A percentile compares a stretch with the other conserved stretches of the same genome.
phyloP scores from a whole-genome alignment of 306 rosid species.

The Vigna unguiculata region DNA sequence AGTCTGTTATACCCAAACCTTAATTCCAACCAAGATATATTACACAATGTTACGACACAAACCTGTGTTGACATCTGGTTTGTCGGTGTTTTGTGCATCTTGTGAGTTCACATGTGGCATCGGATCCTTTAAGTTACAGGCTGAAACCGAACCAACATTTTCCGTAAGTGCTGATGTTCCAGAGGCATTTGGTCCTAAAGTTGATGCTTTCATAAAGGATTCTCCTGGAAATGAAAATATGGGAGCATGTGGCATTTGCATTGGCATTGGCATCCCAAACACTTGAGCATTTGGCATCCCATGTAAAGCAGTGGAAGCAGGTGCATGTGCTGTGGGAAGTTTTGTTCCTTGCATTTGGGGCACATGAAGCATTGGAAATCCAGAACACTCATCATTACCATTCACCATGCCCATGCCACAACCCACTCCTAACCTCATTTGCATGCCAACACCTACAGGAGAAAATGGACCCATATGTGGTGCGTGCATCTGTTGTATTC shows the following conservation, averaged over 20 bases:
- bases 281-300: conserved; percentile 69
- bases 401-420: conserved; percentile 68
- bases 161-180: conserved; percentile 49
- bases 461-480: conserved; percentile 65
- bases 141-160: conserved; percentile 51
- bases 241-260: conserved; percentile 60
- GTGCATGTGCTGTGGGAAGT: conserved; percentile 53
- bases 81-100: conserved; percentile 47
- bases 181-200: conserved; percentile 48
- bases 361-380: conserved; percentile 62
- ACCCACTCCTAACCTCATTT: conserved; percentile 68
- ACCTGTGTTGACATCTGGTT: conserved; percentile 60
- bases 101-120: conserved; percentile 53
- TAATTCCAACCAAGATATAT: not conserved
- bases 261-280: conserved; percentile 67
- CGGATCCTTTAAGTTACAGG: conserved; percentile 59
- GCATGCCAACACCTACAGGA: conserved; percentile 73
- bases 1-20: not conserved
- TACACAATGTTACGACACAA: conserved; percentile 28
- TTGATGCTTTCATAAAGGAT: conserved; percentile 59
- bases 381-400: conserved; percentile 54
- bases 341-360: conserved; percentile 75
- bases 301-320: conserved; percentile 59
- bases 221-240: conserved; percentile 54
- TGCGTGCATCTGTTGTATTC: conserved; percentile 73